Evolutionary conservation across 2,329 filamentous ascomycete genomes (phyloP).

Genomic region (Epichloe aotearoae): DNA sequence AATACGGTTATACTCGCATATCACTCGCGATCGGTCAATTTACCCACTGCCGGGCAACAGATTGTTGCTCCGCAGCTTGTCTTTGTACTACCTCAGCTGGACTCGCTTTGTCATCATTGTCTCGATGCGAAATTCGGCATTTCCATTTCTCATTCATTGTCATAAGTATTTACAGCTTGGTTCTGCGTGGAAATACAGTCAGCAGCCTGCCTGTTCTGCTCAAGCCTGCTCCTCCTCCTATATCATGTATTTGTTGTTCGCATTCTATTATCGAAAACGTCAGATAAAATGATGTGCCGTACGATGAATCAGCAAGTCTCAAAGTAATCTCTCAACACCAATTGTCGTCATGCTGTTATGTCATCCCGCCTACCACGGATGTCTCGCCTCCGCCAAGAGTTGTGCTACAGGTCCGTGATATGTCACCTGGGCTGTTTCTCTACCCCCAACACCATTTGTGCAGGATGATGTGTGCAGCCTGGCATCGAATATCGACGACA

Average conservation of each 20-base stretch:
- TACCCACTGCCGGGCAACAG: no score
- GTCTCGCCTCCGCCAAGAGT: constrained; percentile 3
- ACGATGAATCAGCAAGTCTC: background rate
- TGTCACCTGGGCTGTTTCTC: background rate
- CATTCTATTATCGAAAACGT: background rate
- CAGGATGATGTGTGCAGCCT: background rate
- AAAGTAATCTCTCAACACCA: background rate
- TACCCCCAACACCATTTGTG: background rate
- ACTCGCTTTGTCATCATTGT: background rate
- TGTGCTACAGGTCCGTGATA: constrained; percentile 1
- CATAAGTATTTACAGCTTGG: background rate
- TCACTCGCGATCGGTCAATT: no score
- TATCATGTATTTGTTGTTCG: background rate
- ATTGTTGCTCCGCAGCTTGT: background rate
- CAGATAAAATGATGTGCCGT: background rate
- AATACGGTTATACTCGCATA: no score
- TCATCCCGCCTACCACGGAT: background rate
- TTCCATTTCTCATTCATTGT: background rate
- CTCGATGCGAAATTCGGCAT: background rate
- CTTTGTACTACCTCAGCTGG: background rate
- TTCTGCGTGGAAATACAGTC: background rate
- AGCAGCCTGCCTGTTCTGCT: background rate
- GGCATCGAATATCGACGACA: background rate
- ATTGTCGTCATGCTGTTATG: background rate
- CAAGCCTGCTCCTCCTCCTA: background rate